Conservation (phyloP, 2,329 filamentous ascomycete species). For the Phaeosphaeria sp. region DNA sequence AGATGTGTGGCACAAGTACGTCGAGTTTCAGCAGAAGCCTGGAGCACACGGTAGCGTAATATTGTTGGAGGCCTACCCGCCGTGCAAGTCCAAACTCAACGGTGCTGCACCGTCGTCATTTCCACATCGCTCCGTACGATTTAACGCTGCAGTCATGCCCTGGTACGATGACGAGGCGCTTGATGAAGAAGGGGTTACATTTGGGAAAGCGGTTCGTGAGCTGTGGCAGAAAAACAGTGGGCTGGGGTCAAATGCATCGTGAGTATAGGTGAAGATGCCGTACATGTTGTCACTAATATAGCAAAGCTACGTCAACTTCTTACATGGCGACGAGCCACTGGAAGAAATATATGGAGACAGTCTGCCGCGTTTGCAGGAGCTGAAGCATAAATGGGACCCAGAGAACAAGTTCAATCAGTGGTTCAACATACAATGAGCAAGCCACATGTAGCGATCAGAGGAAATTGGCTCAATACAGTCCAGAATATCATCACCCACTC, state of each 20-base stretch:
- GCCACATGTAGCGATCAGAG: too few species aligned
- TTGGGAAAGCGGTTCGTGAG: slow-evolving; percentile 21
- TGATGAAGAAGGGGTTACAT: slow-evolving; percentile 40
- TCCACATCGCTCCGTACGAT: slow-evolving; percentile 37
- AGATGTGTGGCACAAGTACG: slow-evolving; percentile 46
- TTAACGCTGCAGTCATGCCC: slow-evolving; percentile 43
- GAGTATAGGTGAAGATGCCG: neutral
- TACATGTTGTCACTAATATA: neutral
- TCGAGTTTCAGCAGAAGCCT: slow-evolving; percentile 37
- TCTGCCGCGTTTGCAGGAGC: slow-evolving; percentile 5
- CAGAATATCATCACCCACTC: too few species aligned
- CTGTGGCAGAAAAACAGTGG: slow-evolving; percentile 7
- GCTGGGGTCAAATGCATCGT: slow-evolving; percentile 3
- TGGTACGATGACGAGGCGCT: slow-evolving; percentile 47
- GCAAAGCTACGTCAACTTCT: slow-evolving; percentile 18
- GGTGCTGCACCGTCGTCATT: slow-evolving; percentile 23
- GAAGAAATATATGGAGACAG: slow-evolving; percentile 13
- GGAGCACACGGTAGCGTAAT: slow-evolving; percentile 35
- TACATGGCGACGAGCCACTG: slow-evolving; percentile 8
- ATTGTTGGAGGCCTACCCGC: slow-evolving; percentile 42
- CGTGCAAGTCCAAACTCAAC: slow-evolving; percentile 26
- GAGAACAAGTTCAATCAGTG: slow-evolving; percentile 12
- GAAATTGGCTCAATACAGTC: too few species aligned
- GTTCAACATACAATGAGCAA: slow-evolving; percentile 2
- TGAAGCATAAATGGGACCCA: slow-evolving; percentile 18